Evolutionary conservation across 495 filamentous ascomycete genomes (phyloP).

Genomic region (Talaromyces stipitatus): DNA sequence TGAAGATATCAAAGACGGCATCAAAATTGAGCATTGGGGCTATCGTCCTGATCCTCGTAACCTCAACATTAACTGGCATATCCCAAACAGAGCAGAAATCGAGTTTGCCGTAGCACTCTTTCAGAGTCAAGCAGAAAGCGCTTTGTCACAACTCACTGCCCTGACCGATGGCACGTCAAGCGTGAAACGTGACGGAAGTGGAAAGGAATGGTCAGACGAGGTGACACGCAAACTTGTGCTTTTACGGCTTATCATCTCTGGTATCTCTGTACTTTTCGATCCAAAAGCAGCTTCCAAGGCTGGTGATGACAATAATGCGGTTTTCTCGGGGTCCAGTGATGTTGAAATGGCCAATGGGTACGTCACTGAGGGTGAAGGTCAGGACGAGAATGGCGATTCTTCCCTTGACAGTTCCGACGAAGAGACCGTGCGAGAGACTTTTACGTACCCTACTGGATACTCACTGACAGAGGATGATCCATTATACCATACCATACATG

Average conservation of each 20-base stretch:
- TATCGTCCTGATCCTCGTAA: constrained; percentile 58
- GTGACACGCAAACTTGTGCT: constrained; percentile 83
- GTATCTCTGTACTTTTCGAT: constrained; percentile 83
- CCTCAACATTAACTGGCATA: constrained; percentile 85
- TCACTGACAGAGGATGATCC: constrained; percentile 54
- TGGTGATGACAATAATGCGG: constrained; percentile 11
- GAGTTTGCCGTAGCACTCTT: constrained; percentile 85
- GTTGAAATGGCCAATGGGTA: constrained; percentile 31
- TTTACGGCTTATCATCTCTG: constrained; percentile 76
- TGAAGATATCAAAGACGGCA: constrained; percentile 44
- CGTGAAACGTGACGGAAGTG: constrained; percentile 89
- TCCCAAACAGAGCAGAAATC: constrained; percentile 69
- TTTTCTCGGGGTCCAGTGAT: constrained; percentile 22
- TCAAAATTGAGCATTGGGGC: constrained; percentile 73
- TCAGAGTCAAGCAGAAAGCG: constrained; percentile 61
- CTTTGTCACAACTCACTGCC: constrained; percentile 60
- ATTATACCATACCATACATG: constrained; percentile 68
- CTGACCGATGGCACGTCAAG: constrained; percentile 73
- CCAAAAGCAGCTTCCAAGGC: constrained; percentile 53
- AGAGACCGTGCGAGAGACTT: constrained; percentile 70
- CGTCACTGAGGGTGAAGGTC: constrained; percentile 30
- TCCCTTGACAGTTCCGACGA: constrained; percentile 67
- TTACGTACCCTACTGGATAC: constrained; percentile 82
- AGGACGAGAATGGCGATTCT: constrained; percentile 55
- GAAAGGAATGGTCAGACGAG: constrained; percentile 98